Evolutionary conservation across 371 early-diverging fungal species (phyloP), one percentile per base, ranked within the genome.

Genomic region (Apophysomyces variabilis): DNA sequence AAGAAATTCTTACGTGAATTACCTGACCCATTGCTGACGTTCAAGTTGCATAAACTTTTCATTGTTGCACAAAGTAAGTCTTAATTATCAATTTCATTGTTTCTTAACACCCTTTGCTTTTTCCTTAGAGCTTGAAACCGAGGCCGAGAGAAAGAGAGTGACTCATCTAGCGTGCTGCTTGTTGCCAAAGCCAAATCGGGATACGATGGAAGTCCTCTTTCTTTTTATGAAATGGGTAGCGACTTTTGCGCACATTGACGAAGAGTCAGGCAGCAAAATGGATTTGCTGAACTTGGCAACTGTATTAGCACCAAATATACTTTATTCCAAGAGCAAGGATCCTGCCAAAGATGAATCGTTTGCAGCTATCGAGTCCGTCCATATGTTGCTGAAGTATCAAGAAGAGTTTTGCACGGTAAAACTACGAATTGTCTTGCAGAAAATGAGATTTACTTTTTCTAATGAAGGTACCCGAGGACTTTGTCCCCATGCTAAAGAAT

Each of bases 1-100:
- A 97, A 97, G 65, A 96, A 94, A 78, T 98, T 96, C 65, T 72
- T 97, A 67, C 89, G 98, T 21, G 96, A 96, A 38, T 68, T 97
- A 68, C 98, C 99, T 1, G 99, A 97, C 58, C 97, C 99, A 1
- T 75, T 98, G 38, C 79, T 98, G 58, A 95, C 97, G 3, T 94
- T 89, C 74, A 90, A 90, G 70, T 80, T 97, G 58, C 88, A 94
- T 70, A 85, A 88, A 14, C 73, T 97, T n/a, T 96, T 98, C 70
- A 81, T 95, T 36, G 75, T 84, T 1, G 87, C 92, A 35, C 90
- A 91, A 67, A 90, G 93, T 92, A 86, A 79, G 79, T 64, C 18
- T 26, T 26, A 18, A 11, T 32, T 26, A 58, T 36, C 58, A 60
- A 5, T 35, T 16, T 21, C 11, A 41, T 8, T 26, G 18, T 58